Conservation (phyloP, 176 grass and related monocot species). For the Chrysopogon serrulatus region DNA sequence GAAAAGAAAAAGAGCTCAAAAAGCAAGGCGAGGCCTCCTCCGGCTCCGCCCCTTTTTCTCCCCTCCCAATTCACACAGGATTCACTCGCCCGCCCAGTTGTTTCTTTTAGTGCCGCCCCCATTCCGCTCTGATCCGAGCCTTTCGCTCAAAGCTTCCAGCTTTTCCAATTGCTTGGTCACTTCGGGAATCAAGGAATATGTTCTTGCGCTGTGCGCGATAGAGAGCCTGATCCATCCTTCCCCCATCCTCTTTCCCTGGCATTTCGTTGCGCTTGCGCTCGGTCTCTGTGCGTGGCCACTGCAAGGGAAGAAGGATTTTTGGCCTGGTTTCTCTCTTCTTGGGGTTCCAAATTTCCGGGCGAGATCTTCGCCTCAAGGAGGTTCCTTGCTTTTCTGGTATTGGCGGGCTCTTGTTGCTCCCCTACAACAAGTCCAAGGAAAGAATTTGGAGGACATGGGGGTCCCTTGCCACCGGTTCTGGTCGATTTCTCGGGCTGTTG, state of each 20-base stretch:
- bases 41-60: conserved; percentile 20
- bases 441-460: conserved; percentile 30
- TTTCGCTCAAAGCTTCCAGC: conserved; percentile 42
- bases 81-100: conserved; percentile 38
- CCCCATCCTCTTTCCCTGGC: conserved; percentile 14
- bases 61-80: conserved; percentile 39
- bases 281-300: conserved; percentile 19
- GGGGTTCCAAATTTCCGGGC: conserved; percentile 21
- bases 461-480: conserved; percentile 26
- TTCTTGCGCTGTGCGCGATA: conserved; percentile 34
- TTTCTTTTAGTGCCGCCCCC: conserved; percentile 28
- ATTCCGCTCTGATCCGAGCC: conserved; percentile 52
- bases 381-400: conserved; percentile 11
- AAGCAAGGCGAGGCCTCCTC: conserved; percentile 34
- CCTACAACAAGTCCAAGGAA: neutral
- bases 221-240: conserved; percentile 28
- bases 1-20: conserved; percentile 45
- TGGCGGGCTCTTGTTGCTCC: conserved; percentile 5
- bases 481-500: conserved; percentile 32
- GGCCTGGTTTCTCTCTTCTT: neutral
- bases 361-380: conserved; percentile 17
- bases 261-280: conserved; percentile 22
- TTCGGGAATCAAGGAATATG: conserved; percentile 61
- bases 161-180: conserved; percentile 50
- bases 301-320: conserved; percentile 28